Conservation (phyloP, 768 basidiomycete species). For the Coprinellus aureogranulatus region DNA sequence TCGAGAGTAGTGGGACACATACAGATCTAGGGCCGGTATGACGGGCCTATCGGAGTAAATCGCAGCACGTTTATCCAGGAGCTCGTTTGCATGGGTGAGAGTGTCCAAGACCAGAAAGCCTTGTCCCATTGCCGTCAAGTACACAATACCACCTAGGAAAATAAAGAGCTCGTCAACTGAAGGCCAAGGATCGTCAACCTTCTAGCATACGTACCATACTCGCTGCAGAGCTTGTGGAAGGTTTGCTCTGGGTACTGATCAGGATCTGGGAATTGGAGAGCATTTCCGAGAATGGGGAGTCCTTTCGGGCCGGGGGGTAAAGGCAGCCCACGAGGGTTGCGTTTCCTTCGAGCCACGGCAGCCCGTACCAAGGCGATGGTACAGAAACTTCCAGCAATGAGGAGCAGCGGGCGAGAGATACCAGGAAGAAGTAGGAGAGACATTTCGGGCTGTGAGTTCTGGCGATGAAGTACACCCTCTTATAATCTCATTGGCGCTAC, state of each 20-base stretch:
- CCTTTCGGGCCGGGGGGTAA: constrained; percentile 39
- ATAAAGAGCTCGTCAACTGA: neutral
- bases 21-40: neutral
- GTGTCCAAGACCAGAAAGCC: constrained; percentile 25
- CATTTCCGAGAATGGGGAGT: constrained; percentile 42
- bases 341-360: neutral
- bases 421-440: too few relatives aligned
- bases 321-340: constrained; percentile 15
- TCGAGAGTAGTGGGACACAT: neutral
- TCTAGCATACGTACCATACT: constrained; percentile 26
- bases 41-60: constrained; percentile 22
- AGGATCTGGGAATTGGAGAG: constrained; percentile 39
- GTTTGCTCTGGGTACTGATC: constrained; percentile 31
- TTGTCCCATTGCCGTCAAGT: constrained; percentile 23
- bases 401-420: too few relatives aligned
- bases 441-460: too few relatives aligned
- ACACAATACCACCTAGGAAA: constrained; percentile 14
- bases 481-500: too few relatives aligned
- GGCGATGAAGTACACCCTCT: too few relatives aligned
- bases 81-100: constrained; percentile 20
- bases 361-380: too few relatives aligned
- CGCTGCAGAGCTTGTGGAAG: constrained; percentile 34
- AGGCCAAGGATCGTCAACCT: neutral
- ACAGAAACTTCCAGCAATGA: too few relatives aligned
- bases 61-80: constrained; percentile 26